Evolutionary conservation across 2,329 filamentous ascomycete genomes (phyloP).

Genomic region (Magnaporthiopsis rhizophila): DNA sequence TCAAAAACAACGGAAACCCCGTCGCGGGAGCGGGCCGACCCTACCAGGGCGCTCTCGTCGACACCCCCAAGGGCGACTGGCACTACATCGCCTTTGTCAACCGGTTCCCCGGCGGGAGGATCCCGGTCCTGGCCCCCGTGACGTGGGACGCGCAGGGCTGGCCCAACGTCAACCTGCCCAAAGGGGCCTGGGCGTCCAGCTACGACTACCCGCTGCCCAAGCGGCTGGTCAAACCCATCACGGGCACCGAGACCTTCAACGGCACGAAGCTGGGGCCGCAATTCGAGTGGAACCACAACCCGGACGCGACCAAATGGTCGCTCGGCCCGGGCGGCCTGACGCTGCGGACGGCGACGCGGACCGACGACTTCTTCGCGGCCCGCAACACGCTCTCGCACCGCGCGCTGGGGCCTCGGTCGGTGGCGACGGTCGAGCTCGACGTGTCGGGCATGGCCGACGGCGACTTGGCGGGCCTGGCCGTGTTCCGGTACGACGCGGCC

Average conservation of each 20-base stretch:
- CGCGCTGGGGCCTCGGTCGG: constrained; percentile 35
- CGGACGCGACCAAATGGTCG: constrained; percentile 34
- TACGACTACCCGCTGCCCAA: neutral
- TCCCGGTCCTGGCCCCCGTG: constrained; percentile 48
- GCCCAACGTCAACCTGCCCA: constrained; percentile 29
- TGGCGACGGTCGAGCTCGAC: constrained; percentile 42
- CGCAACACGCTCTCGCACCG: constrained; percentile 39
- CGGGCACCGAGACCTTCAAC: neutral
- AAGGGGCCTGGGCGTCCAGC: neutral
- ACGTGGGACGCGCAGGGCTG: constrained; percentile 44
- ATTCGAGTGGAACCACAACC: constrained; percentile 52
- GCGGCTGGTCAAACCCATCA: neutral
- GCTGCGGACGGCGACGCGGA: constrained; percentile 41
- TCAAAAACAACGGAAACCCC: constrained; percentile 33
- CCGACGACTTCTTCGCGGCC: constrained; percentile 38
- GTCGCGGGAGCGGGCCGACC: constrained; percentile 35
- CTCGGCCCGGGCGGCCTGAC: constrained; percentile 27
- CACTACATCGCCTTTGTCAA: constrained; percentile 51
- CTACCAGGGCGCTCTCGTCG: constrained; percentile 48
- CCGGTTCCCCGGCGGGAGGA: constrained; percentile 45
- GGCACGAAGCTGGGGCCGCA: neutral
- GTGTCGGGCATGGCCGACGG: constrained; percentile 39
- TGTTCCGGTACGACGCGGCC: constrained; percentile 43
- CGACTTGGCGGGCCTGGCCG: constrained; percentile 41
- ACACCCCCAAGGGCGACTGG: constrained; percentile 44